Base-by-base conservation (phyloP, 1,284 basidiomycete species). In the Microstroma glucosiphilum region DNA sequence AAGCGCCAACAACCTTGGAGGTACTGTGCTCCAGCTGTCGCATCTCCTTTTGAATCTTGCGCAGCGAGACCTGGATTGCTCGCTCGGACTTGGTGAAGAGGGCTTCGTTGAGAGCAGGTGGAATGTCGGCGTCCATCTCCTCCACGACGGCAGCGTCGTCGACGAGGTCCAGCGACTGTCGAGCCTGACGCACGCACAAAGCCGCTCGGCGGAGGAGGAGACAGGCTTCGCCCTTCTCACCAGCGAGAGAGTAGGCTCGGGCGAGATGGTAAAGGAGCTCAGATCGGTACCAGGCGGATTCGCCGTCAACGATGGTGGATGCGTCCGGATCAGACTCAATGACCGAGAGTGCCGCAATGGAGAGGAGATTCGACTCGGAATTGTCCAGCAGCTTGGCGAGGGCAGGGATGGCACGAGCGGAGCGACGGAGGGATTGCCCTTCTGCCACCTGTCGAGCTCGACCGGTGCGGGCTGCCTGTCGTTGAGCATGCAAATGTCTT, bases 321-420 rank as follows among this genome's bases (percentile, higher is more conserved):
- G 76, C 68, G 53, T 79, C 76, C 21, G 77, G 71, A 60, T 79
- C 72, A 17, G 69, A 69, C 62, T 79, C 77, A 59, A 77, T 68
- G 46, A 79, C 63, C 11, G 54, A 63, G 21, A 79, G 69, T 4
- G 69, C 70, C 25, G 71, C 69, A 58, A 78, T 72, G 1, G 69
- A 69, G 17, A 66, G 60, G 30, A 77, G 66, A 30, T 68, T 69
- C 58, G 66, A 69, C 64, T 76, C 74, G 48, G 71, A 66, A 26
- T 63, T 69, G 46, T 79, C 77, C 49, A 74, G 65, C 26, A 79
- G 69, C 56, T 65, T 70, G 58, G 73, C 71, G 7, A 79, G 62
- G 40, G 73, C 72, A n/a, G 77, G 77, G 17, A 79, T 69, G 25
- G 68, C 62, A 25, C 76, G 73, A 11, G 72, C 64, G 21, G 64